Conservation (phyloP, 106 monocot species). For the Dendrobium officinale region DNA sequence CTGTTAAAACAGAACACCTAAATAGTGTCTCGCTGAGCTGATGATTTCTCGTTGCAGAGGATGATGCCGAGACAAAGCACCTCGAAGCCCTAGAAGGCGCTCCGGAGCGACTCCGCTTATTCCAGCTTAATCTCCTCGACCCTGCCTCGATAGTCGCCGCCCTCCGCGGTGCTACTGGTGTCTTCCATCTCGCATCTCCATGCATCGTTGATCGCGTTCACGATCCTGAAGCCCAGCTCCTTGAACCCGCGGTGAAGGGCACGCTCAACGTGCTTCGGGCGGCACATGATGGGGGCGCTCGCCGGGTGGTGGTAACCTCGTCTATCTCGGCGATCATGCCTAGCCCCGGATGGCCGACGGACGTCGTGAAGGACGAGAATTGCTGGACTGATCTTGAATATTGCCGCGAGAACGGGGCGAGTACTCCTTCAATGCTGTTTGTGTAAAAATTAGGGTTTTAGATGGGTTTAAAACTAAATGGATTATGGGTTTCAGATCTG, state of each 20-base stretch:
- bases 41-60: constrained; percentile 26
- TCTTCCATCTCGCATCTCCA: constrained; percentile 68
- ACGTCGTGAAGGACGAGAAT: constrained; percentile 49
- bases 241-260: constrained; percentile 87
- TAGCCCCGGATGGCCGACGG: constrained; percentile 68
- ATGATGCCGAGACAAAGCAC: constrained; percentile 70
- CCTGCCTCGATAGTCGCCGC: constrained; percentile 33
- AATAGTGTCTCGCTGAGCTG: too few species aligned
- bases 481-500: constrained; percentile 41
- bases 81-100: constrained; percentile 38
- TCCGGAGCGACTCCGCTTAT: constrained; percentile 30
- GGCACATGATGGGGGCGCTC: constrained; percentile 55
- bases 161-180: constrained; percentile 37
- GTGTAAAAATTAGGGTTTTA: not conserved
- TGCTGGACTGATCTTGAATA: constrained; percentile 91
- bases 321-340: constrained; percentile 79
- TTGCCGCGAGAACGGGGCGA: constrained; percentile 70
- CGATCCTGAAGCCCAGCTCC: constrained; percentile 66
- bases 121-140: constrained; percentile 58
- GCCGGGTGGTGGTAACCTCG: constrained; percentile 82
- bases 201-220: constrained; percentile 54
- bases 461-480: not conserved
- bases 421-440: not conserved
- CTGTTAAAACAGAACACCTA: not conserved
- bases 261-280: constrained; percentile 82